phyloP scores from a whole-genome alignment of 2,329 filamentous ascomycete species.

The Niveomyces coronatus region DNA sequence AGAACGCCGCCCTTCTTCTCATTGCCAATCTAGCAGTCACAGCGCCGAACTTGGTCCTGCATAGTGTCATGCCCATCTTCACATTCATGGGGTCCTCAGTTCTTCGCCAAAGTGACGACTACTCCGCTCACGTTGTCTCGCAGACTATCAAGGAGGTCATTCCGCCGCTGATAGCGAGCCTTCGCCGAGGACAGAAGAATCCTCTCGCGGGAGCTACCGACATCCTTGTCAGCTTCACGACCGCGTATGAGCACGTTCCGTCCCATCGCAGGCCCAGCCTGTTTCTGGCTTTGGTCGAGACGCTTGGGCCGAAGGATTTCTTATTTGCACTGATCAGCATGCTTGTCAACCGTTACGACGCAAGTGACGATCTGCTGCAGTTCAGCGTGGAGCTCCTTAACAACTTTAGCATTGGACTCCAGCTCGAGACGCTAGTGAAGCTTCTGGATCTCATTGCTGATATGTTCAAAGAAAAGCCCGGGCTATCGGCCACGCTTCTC shows the following conservation, averaged over 20 bases:
- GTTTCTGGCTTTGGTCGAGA: slow-evolving; percentile 76
- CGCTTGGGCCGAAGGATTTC: slow-evolving; percentile 77
- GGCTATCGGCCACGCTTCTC: slow-evolving; percentile 62
- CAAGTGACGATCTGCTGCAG: slow-evolving; percentile 61
- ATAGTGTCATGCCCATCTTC: slow-evolving; percentile 98
- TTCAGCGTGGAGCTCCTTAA: slow-evolving; percentile 68
- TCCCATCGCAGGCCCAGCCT: slow-evolving; percentile 71
- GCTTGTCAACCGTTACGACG: slow-evolving; percentile 79
- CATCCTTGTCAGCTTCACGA: slow-evolving; percentile 88
- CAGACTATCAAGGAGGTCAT: slow-evolving; percentile 92
- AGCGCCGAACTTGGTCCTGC: slow-evolving; percentile 81
- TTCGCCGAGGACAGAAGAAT: slow-evolving; percentile 69
- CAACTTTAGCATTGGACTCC: slow-evolving; percentile 62
- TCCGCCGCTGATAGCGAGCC: slow-evolving; percentile 76
- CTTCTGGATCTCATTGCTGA: slow-evolving; percentile 68
- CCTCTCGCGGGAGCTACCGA: slow-evolving; percentile 76
- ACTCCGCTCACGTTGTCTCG: slow-evolving; percentile 91
- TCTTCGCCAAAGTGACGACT: slow-evolving; percentile 87
- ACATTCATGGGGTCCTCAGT: slow-evolving; percentile 95
- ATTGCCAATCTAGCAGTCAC: slow-evolving; percentile 80
- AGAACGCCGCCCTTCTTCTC: slow-evolving; percentile 80
- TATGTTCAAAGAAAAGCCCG: slow-evolving; percentile 63
- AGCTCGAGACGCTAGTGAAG: slow-evolving; percentile 68
- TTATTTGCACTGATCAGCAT: slow-evolving; percentile 81
- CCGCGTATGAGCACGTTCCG: slow-evolving; percentile 93